Percentiles rank a stretch among this genome's conserved stretches.
Evolutionary conservation across 345 rosid species (phyloP).

Genomic region (Cardiospermum halicacabum): DNA sequence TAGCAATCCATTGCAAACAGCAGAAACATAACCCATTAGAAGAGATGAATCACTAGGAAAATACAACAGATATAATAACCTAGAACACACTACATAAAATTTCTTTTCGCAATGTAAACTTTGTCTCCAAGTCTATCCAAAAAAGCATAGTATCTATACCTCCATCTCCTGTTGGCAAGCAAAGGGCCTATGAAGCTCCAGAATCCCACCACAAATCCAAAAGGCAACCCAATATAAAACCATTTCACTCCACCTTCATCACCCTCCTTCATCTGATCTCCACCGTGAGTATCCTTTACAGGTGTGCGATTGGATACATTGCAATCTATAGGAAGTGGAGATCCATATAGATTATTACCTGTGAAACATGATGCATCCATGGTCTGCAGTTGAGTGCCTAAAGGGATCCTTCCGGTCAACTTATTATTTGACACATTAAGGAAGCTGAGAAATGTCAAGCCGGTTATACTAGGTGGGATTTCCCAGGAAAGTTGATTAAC

Average conservation of each 20-base stretch:
- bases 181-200: slow-evolving; percentile 1
- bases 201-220: not conserved
- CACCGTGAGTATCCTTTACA: not conserved
- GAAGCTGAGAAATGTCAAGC: not conserved
- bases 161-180: not conserved
- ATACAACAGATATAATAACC: too few relatives aligned
- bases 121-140: not conserved
- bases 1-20: too few relatives aligned
- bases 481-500: slow-evolving; percentile 10
- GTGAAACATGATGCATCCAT: not conserved
- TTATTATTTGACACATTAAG: not conserved
- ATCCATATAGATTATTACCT: not conserved
- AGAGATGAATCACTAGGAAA: too few relatives aligned
- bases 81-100: not conserved
- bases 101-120: not conserved
- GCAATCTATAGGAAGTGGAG: not conserved
- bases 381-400: slow-evolving; percentile 11
- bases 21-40: too few relatives aligned
- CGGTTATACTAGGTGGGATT: slow-evolving; percentile 12
- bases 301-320: not conserved
- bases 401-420: slow-evolving; percentile 1
- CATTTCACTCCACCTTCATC: not conserved
- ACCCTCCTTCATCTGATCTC: not conserved
- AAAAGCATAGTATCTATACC: not conserved
- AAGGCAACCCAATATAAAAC: not conserved